Base-by-base conservation (phyloP, 768 basidiomycete genomes). In the Naematelia encephala region DNA sequence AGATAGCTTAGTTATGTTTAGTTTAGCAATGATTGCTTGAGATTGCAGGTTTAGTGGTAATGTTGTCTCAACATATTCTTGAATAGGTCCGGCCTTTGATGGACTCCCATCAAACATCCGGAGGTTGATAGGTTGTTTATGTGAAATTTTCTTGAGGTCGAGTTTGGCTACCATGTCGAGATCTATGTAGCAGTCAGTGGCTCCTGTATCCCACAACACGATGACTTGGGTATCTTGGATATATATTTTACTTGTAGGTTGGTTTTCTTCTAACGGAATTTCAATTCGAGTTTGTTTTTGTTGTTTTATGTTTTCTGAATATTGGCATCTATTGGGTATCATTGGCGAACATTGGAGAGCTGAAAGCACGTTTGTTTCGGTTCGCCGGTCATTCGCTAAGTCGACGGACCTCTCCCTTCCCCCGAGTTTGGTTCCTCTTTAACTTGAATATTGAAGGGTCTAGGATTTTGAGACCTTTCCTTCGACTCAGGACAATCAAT, bases 121-220 rank as follows among this genome's bases (percentile, higher is more conserved):
- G 13, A 52, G 23, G 12, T 23, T 13, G 8, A 52, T 30, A 26
- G 21, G 14, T 30, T 30, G 8, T 25, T 16, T 10, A 22, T 52
- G 29, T 52, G 12, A 8, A 13, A 28, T 12, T 13, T 10, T 11
- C 11, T 10, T 8, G 22, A 28, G 11, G 10, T 23, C 14, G 22
- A 52, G 22, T 22, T 52, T 30, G 14, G 10, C 28, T 10, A 52
- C 51, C 10, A 27, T 28, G 8, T 23, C 11, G 8, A 11, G 51
- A 22, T 52, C 28, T 13, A 52, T 28, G 22, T 52, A 52, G 5
- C 11, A 52, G 10, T 30, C 28, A 28, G 51, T 52, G 8, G 51
- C 51, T 12, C 51, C 51, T 11, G 51, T 26, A 23, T 52, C 51
- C 51, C 51, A 52, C 11, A 52, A 43, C 12, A n/a, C 39, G 39